phyloP scores from a whole-genome alignment of 2,329 filamentous ascomycete species.

The Monilinia fructigena region DNA sequence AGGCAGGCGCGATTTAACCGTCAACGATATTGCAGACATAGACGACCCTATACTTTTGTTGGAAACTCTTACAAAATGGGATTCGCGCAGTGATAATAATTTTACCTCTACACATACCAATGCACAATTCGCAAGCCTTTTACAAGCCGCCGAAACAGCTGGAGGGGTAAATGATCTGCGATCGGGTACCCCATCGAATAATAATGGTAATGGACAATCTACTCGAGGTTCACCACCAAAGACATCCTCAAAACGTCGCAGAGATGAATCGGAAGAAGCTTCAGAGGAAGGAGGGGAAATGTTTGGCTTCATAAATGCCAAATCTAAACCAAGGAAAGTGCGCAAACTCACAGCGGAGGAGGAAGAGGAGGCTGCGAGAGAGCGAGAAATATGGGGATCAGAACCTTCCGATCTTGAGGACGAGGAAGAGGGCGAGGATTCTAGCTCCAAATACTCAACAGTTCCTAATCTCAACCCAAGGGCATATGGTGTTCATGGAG shows the following conservation, averaged over 20 bases:
- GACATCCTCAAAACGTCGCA: slow-evolving; percentile 6
- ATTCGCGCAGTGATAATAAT: slow-evolving; percentile 20
- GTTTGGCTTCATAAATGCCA: slow-evolving; percentile 22
- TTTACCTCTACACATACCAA: slow-evolving; percentile 23
- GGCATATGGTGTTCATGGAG: slow-evolving; percentile 36
- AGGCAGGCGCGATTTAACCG: slow-evolving; percentile 25
- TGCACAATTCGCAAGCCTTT: slow-evolving; percentile 35
- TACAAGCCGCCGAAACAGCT: slow-evolving; percentile 36
- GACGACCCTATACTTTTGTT: slow-evolving; percentile 35
- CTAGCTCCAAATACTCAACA: slow-evolving; percentile 20
- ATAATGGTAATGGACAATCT: slow-evolving; percentile 7
- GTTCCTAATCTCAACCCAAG: slow-evolving; percentile 31
- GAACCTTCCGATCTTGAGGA: slow-evolving; percentile 30
- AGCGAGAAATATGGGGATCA: slow-evolving; percentile 38
- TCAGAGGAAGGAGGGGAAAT: slow-evolving; percentile 15
- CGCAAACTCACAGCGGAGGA: slow-evolving; percentile 26
- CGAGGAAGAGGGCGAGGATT: background rate
- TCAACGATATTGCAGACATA: slow-evolving; percentile 28
- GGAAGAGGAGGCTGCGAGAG: slow-evolving; percentile 29
- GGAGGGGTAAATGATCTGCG: slow-evolving; percentile 26
- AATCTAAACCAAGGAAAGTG: slow-evolving; percentile 24
- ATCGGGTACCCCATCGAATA: slow-evolving; percentile 10
- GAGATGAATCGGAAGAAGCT: slow-evolving; percentile 19
- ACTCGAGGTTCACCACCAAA: slow-evolving; percentile 6
- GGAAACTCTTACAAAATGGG: slow-evolving; percentile 34